Evolutionary conservation across 305 asterid species (phyloP), one percentile per base, ranked within the genome.

Genomic region (Withania somnifera): DNA sequence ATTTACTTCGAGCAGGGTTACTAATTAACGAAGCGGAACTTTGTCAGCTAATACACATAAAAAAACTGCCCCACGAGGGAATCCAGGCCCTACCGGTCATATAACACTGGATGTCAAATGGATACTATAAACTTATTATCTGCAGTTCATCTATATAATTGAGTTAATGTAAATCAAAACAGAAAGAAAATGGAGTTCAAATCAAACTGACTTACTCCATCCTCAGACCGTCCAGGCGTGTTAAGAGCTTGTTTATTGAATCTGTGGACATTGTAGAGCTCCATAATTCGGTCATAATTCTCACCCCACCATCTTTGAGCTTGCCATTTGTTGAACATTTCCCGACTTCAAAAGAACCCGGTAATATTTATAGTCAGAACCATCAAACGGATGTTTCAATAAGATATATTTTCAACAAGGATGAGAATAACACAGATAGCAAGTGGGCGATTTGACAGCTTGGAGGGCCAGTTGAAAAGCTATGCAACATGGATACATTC

Each of bases 291-390:
- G 76, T 97, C 99, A 75, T 88, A 97, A 77, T 97, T 97, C 85
- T 97, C 98, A 1, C 94, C 98, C 99, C 99, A 97, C 99, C 99
- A 97, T 83, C 98, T 89, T 80, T 97, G 99, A 51, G 99, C 99
- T 92, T 97, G 91, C 98, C 98, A 93, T 86, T 97, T 97, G 89
- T 95, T 87, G 85, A 95, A 97, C 97, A 91, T 91, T 84, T 97
- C 99, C 45, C 99, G 98, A 91, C 99, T 97, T 84, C 90, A 85
- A 2, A 87, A 57, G 82, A 9, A 51, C 68, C 42, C 82, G 57
- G 42, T 40, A 7, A 22, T 34, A 78, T 80, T 30, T 30, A 80
- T 79, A 15, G 79, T 82, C 78, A 67, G 81, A 32, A 84, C 7
- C 3, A 73, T 73, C 42, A 26, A 15, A n/a, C 3, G 10, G 40